A percentile compares a stretch with the other conserved stretches of the same genome.
Conservation (phyloP, 371 early-diverging fungal species). For the Gilbertella persicaria region DNA sequence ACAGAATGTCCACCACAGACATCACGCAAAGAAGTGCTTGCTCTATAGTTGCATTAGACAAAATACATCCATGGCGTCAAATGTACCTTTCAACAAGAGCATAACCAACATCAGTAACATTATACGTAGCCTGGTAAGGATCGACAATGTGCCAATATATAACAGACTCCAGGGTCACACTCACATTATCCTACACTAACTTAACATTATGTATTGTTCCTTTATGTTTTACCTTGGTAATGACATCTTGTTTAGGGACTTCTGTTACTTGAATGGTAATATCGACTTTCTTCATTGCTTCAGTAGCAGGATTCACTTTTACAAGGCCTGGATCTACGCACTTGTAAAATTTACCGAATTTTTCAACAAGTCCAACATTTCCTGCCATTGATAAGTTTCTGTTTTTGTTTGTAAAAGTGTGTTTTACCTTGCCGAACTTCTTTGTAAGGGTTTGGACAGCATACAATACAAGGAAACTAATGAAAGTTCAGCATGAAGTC, state of each 20-base stretch:
- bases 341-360: slow-evolving; percentile 86
- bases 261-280: slow-evolving; percentile 77
- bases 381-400: slow-evolving; percentile 33
- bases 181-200: slow-evolving; percentile 72
- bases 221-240: slow-evolving; percentile 81
- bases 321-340: slow-evolving; percentile 88
- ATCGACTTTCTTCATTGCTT: slow-evolving; percentile 62
- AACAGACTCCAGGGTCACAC: slow-evolving; percentile 80
- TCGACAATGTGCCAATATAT: slow-evolving; percentile 83
- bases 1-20: slow-evolving; percentile 60
- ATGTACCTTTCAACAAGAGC: slow-evolving; percentile 76
- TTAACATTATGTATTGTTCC: too few species aligned
- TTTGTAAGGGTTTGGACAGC: slow-evolving; percentile 82
- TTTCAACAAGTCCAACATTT: slow-evolving; percentile 72
- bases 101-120: slow-evolving; percentile 70
- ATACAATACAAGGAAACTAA: slow-evolving; percentile 48
- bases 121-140: slow-evolving; percentile 79
- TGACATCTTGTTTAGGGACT: slow-evolving; percentile 75
- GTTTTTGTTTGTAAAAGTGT: neutral
- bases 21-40: slow-evolving; percentile 71
- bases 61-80: neutral
- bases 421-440: slow-evolving; percentile 57
- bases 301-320: slow-evolving; percentile 75
- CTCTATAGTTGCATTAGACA: slow-evolving; percentile 22
- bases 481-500: neutral